Evolutionary conservation across 306 rosid genomes (phyloP), one percentile per base, ranked within the genome.

Genomic region (Amphicarpaea edgeworthii): DNA sequence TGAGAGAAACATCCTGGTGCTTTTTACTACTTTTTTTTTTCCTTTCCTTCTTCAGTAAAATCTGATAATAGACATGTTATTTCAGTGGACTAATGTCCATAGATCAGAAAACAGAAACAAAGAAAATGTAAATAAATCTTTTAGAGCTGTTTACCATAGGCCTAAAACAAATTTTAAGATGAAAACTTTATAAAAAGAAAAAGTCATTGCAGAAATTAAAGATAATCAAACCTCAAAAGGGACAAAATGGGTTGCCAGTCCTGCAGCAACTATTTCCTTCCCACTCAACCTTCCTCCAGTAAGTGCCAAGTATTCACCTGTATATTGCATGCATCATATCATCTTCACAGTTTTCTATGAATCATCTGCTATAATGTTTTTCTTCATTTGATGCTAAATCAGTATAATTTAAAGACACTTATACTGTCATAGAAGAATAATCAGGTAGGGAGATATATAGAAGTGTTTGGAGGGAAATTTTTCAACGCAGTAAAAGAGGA

Each of bases 161-260:
- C 38, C 38, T 21, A 12, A 58, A 59, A 6, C 66, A 14, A 55
- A 23, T 55, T 55, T 23, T 21, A 55, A 59, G 41, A 58, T 58
- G 5, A 58, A 58, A 58, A 10, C 5, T 26, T 26, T 26, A 14
- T 58, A 26, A 58, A 12, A 26, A 5, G 19, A 58, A 20, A 28
- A 26, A 26, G 38, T 7, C 10, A 12, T 58, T 12, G 16, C 8
- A 42, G 46, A 71, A 17, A 71, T 24, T 16, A 23, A 37, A 76
- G 50, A 60, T 75, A 70, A 80, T 76, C 79, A 68, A 70, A 95
- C 98, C 96, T 95, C 93, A 5, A 81, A 90, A 78, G 93, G 83
- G 53, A 95, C 97, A 61, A 92, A 87, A 84, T 94, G 98, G 26
- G 98, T 94, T 58, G 98, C 97, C 38, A 91, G 51, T 82, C 96